Conservation (phyloP, 495 filamentous ascomycete species). For the Choiromyces venosus region DNA sequence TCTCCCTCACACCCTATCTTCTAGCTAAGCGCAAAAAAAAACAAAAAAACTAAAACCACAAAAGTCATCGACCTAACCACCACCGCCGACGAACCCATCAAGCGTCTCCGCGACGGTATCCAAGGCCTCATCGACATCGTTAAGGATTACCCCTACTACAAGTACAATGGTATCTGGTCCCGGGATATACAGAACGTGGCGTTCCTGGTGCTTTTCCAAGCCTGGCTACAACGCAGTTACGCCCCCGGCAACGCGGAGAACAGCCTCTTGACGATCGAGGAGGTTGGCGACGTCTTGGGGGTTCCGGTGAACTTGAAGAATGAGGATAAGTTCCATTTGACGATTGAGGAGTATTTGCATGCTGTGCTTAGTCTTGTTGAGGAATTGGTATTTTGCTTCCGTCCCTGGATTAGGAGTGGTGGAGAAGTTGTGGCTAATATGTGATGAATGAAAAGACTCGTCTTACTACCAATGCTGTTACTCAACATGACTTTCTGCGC, state of each 20-base stretch:
- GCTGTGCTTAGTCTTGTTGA: constrained; percentile 79
- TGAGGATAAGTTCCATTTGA: constrained; percentile 83
- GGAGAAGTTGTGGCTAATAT: constrained; percentile 2
- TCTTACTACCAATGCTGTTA: constrained; percentile 93
- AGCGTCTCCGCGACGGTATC: constrained; percentile 54
- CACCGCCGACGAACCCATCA: constrained; percentile 54
- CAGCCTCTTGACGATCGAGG: constrained; percentile 75
- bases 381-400: constrained; percentile 58
- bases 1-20: background rate
- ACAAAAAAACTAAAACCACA: constrained; percentile 18
- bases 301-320: constrained; percentile 95
- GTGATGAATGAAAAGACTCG: constrained; percentile 52
- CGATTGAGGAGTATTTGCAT: constrained; percentile 93
- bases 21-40: background rate
- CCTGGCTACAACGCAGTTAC: constrained; percentile 36
- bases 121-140: constrained; percentile 61
- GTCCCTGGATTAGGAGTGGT: background rate
- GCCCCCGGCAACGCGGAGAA: constrained; percentile 31
- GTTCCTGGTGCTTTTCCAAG: constrained; percentile 34
- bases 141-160: constrained; percentile 88
- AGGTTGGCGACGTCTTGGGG: constrained; percentile 69
- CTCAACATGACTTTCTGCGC: constrained; percentile 76
- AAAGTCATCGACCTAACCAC: constrained; percentile 49
- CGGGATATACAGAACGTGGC: constrained; percentile 72
- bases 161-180: constrained; percentile 82